Evolutionary conservation across 208 protist species (phyloP).

Genomic region (Spongospora subterranea): DNA sequence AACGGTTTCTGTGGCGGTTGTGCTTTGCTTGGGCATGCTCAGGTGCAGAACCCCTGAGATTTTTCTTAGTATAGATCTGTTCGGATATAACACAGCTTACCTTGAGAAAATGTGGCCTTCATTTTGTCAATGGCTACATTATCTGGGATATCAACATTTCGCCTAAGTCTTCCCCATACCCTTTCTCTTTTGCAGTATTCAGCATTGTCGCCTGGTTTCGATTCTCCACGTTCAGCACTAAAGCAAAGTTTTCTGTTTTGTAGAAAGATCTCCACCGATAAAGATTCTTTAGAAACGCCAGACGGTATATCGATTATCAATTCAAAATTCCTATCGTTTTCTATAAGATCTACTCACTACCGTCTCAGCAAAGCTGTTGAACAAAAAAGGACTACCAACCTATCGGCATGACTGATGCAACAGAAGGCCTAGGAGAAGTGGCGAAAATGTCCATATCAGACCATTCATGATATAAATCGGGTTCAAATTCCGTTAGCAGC

Average conservation of each 20-base stretch:
- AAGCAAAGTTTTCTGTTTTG: neutral
- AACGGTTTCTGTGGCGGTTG: neutral
- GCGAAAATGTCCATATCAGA: no score
- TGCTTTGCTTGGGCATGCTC: neutral
- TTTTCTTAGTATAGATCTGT: neutral
- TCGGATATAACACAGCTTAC: neutral
- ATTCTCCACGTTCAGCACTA: neutral
- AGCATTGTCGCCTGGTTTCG: neutral
- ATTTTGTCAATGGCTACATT: constrained; percentile 7
- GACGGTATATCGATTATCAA: constrained; percentile 12
- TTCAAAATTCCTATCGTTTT: constrained; percentile 11
- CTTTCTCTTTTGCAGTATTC: neutral
- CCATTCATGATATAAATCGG: no score
- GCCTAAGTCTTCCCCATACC: neutral
- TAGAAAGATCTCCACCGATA: neutral
- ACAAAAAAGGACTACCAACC: no score
- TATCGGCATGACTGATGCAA: no score
- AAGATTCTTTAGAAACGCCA: neutral
- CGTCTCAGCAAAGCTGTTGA: no score
- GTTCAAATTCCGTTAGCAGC: no score
- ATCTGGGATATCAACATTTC: neutral
- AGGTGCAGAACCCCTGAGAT: neutral
- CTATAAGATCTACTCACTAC: constrained; percentile 16
- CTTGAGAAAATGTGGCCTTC: neutral
- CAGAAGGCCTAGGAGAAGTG: no score